A percentile compares a stretch with the other conserved stretches of the same genome.
These are phyloP conservation scores for Papiliotrema nemorosa DNA, from an alignment of 1,284 basidiomycete genomes.

Conservation along the genomic window DNA sequence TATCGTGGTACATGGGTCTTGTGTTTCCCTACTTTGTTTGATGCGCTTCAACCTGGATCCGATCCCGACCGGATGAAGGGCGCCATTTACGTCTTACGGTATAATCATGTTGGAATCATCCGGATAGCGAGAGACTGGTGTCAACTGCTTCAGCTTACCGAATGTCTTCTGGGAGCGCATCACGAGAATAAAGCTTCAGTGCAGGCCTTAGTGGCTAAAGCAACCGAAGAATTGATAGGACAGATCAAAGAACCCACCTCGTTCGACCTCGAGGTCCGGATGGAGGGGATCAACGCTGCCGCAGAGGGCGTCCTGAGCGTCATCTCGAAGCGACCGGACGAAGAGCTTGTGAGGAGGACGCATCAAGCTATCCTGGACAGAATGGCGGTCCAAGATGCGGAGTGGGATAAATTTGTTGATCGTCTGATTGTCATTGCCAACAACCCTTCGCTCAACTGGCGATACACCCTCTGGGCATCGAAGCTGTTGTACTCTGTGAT, in stretches of 20 bases:
- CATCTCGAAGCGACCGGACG: slow-evolving; percentile 22
- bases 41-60: slow-evolving; percentile 68
- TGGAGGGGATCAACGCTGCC: slow-evolving; percentile 26
- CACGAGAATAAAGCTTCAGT: slow-evolving; percentile 94
- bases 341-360: slow-evolving; percentile 27
- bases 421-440: slow-evolving; percentile 66
- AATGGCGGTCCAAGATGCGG: slow-evolving; percentile 41
- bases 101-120: slow-evolving; percentile 36
- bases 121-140: slow-evolving; percentile 58
- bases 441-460: slow-evolving; percentile 65
- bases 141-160: slow-evolving; percentile 64
- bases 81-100: slow-evolving; percentile 74
- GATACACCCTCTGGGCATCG: slow-evolving; percentile 75
- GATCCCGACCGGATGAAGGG: slow-evolving; percentile 96
- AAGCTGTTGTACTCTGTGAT: slow-evolving; percentile 70
- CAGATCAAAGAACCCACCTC: slow-evolving; percentile 38
- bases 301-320: slow-evolving; percentile 28
- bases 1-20: slow-evolving; percentile 78
- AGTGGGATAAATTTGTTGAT: slow-evolving; percentile 50
- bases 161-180: slow-evolving; percentile 75
- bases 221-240: slow-evolving; percentile 61
- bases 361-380: slow-evolving; percentile 34
- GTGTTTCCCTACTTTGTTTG: slow-evolving; percentile 67
- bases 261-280: slow-evolving; percentile 26
- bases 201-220: slow-evolving; percentile 74